A percentile compares a stretch with the other conserved stretches of the same genome.
Evolutionary conservation across 805 yeast genomes (phyloP).

Genomic region (Zygosaccharomyces lentus): DNA sequence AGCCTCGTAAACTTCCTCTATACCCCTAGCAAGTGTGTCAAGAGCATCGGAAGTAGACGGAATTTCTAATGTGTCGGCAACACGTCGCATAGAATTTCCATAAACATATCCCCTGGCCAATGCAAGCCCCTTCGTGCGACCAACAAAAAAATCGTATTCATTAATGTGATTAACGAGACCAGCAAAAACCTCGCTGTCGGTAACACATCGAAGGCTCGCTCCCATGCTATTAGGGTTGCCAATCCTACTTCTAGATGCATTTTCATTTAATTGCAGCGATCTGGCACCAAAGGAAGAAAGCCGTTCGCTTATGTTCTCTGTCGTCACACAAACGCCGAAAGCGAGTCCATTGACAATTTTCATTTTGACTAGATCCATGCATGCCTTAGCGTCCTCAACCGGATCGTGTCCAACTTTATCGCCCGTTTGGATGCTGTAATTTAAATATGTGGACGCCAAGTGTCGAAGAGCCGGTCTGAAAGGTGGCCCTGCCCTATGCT

Average conservation of each 20-base stretch:
- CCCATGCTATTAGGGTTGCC: conserved; percentile 1
- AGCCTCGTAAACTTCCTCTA: conserved; percentile 45
- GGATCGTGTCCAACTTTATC: conserved; percentile 71
- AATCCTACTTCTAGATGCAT: conserved; percentile 23
- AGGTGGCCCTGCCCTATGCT: conserved; percentile 82
- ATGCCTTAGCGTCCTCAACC: conserved; percentile 76
- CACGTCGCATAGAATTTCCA: conserved; percentile 17
- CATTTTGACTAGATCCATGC: conserved; percentile 68
- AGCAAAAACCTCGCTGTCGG: conserved; percentile 57
- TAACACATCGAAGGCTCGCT: conserved; percentile 38
- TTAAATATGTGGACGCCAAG: conserved; percentile 55
- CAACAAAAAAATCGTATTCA: conserved; percentile 47
- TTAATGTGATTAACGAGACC: conserved; percentile 37
- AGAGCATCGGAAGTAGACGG: conserved; percentile 12
- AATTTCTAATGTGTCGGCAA: conserved; percentile 4
- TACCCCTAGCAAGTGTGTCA: conserved; percentile 40
- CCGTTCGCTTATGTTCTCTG: conserved; percentile 41
- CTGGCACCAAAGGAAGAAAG: conserved; percentile 31
- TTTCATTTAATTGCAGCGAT: conserved; percentile 36
- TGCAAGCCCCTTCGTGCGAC: conserved; percentile 58
- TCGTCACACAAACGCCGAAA: conserved; percentile 52
- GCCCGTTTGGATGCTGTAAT: conserved; percentile 62
- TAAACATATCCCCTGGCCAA: conserved; percentile 36
- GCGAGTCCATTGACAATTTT: conserved; percentile 63
- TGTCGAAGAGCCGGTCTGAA: conserved; percentile 71